Conservation (phyloP, 352 stramenopile genomes). For the Pythium aphanidermatum region DNA sequence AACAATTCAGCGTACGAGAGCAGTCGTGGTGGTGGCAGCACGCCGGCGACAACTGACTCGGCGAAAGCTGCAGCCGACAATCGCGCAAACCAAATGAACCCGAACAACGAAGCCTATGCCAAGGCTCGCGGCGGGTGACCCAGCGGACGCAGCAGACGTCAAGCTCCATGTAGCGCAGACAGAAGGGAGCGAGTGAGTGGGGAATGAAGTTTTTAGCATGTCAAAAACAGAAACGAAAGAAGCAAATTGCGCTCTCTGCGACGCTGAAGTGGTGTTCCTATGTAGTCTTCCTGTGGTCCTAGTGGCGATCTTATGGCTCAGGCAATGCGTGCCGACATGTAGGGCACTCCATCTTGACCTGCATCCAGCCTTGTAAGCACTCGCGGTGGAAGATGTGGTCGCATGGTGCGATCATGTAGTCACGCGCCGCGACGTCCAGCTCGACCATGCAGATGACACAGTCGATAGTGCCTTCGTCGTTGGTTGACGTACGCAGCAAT, state of each 20-base stretch:
- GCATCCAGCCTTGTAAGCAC: constrained; percentile 96
- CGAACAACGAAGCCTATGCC: constrained; percentile 16
- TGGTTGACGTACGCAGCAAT: constrained; percentile 42
- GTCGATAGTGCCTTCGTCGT: constrained; percentile 68
- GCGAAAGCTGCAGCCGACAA: constrained; percentile 1
- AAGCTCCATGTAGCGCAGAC: no score
- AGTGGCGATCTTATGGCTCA: no score
- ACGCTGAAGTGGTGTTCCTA: no score
- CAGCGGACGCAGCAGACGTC: no score
- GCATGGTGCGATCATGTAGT: constrained; percentile 97
- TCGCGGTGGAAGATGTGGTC: constrained; percentile 95
- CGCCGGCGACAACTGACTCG: neutral
- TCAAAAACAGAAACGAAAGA: no score
- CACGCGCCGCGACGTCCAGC: constrained; percentile 61
- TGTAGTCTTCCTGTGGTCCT: no score
- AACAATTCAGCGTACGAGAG: constrained; percentile 8
- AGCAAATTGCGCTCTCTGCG: no score
- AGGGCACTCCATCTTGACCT: constrained; percentile 97
- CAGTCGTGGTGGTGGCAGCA: constrained; percentile 1
- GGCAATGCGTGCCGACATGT: constrained; percentile 91
- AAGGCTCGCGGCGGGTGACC: no score
- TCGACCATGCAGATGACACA: constrained; percentile 88
- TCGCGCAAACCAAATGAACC: constrained; percentile 3
- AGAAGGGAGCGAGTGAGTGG: no score
- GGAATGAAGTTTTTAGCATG: no score